Evolutionary conservation across 495 filamentous ascomycete genomes (phyloP), one percentile per base, ranked within the genome.

Genomic region (Talaromyces proteolyticus): DNA sequence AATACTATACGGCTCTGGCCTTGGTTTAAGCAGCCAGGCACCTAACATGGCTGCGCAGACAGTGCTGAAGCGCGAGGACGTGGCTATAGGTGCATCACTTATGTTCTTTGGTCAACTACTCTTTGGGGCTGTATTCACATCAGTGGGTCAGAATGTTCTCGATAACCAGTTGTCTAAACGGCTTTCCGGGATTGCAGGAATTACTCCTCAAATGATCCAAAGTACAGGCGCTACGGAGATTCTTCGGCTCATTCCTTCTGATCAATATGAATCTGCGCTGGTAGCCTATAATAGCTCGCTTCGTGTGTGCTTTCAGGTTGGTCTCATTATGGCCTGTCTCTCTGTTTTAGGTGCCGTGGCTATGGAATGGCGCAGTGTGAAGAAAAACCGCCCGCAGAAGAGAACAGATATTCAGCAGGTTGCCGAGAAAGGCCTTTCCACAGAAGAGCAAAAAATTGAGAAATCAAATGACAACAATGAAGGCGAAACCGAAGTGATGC

Each of bases 21-120:
- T 69, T 22, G 79, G 79, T 11, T 58, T 63, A 0, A 69, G 64
- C 3, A 59, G 78, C 48, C 77, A 80, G 49, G 57, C 76, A 16
- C 67, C 79, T 0, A 71, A 70, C 19, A 72, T 89, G 40, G 83
- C 82, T 4, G 80, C 80, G 5, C 86, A 89, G 53, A 77, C 81
- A 1, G 70, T 78, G 1, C 74, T 89, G 6, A 59, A 70, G 0
- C 62, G 60, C 17, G 63, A 67, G 7, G 80, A 88, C 53, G 71
- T 87, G 11, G 64, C 82, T 8, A 81, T 75, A 3, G 85, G 82
- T 18, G 72, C 83, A 16, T 69, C 83, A 5, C 65, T 86, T 36
- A 80, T 86, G 64, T 78, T 87, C 50, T 85, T 88, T 54, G 65
- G 72, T 3, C 85, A 60, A 46, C 74, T 76, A 36, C 64, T 90